Evolutionary conservation across 306 rosid species (phyloP).

Genomic region (Glycyrrhiza uralensis): DNA sequence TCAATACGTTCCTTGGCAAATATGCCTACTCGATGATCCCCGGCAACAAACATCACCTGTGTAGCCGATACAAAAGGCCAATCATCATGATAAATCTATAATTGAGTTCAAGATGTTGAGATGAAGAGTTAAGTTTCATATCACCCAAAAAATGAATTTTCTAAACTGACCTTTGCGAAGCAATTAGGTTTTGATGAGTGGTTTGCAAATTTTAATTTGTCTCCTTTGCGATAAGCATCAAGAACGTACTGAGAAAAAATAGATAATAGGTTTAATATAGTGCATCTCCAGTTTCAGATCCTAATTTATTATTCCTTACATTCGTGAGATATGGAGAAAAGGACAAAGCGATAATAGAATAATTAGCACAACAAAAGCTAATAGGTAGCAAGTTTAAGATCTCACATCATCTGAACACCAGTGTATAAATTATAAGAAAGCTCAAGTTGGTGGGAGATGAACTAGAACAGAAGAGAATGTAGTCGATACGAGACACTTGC

Average conservation of each 20-base stretch:
- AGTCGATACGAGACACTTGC: conserved; percentile 34
- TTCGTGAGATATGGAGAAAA: too few relatives aligned
- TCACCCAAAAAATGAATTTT: neutral
- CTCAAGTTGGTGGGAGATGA: neutral
- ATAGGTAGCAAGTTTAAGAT: too few relatives aligned
- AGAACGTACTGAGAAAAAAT: conserved; percentile 60
- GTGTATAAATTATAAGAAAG: neutral
- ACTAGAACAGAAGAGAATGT: neutral
- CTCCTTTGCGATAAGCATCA: conserved; percentile 81
- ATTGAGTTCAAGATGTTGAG: neutral
- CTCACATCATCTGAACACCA: too few relatives aligned
- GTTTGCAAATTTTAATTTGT: conserved; percentile 84
- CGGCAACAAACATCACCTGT: conserved; percentile 70
- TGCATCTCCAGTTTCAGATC: neutral
- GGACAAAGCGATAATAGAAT: too few relatives aligned
- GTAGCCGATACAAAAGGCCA: conserved; percentile 11
- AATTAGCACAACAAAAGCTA: too few relatives aligned
- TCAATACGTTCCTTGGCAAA: conserved; percentile 72
- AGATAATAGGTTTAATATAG: neutral
- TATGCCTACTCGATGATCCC: conserved; percentile 88
- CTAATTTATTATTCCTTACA: neutral
- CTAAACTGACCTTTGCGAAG: conserved; percentile 58
- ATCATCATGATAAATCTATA: neutral
- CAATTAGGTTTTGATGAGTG: conserved; percentile 81
- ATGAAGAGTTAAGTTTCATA: neutral